Percentiles rank a stretch among this genome's conserved stretches.
These are phyloP conservation scores for barrel medic (Medicago truncatula) DNA, from an alignment of 306 rosid species.

Conservation along the genomic window MtrunA17r5.0-ANR NC_053042.1:49053001-49053500, in stretches of 20 bases:
- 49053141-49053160: background rate
- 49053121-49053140: background rate
- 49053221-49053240: constrained; percentile 1
- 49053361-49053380: constrained; percentile 83
- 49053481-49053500: background rate
- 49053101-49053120: constrained; percentile 30
- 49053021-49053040: background rate
- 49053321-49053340: constrained; percentile 65
- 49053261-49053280: background rate
- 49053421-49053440: constrained; percentile 80
- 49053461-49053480: constrained; percentile 17
- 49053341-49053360: constrained; percentile 79
- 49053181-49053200: background rate
- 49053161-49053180: background rate
- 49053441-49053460: constrained; percentile 26
- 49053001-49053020: background rate
- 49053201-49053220: constrained; percentile 15
- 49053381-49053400: constrained; percentile 61
- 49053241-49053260: constrained; percentile 11
- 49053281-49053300: background rate
- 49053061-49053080: constrained; percentile 2
- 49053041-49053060: background rate
- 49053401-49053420: constrained; percentile 78
- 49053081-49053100: constrained; percentile 9
- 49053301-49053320: constrained; percentile 1